Evolutionary conservation across 495 filamentous ascomycete species (phyloP).

Genomic region (Acidomyces sp.): DNA sequence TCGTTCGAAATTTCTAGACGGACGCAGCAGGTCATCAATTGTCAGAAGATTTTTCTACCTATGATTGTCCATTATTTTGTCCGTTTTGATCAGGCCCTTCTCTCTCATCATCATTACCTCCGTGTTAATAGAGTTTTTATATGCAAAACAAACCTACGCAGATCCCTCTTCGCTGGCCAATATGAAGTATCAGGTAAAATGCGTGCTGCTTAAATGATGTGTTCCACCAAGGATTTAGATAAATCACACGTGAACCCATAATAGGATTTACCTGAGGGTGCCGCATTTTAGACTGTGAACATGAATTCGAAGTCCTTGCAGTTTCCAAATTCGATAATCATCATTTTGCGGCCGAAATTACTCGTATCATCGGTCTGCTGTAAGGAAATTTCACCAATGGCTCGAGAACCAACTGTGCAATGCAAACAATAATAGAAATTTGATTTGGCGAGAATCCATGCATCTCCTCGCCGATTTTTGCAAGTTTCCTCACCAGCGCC

Average conservation of each 20-base stretch:
- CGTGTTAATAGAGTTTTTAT: slow-evolving; percentile 39
- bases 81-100: slow-evolving; percentile 24
- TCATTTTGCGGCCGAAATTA: slow-evolving; percentile 18
- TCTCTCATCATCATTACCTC: slow-evolving; percentile 33
- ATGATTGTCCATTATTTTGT: slow-evolving; percentile 24
- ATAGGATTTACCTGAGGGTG: slow-evolving; percentile 31
- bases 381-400: slow-evolving; percentile 20
- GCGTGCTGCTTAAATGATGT: slow-evolving; percentile 35
- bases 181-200: slow-evolving; percentile 49
- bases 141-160: slow-evolving; percentile 41
- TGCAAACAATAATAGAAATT: slow-evolving; percentile 18
- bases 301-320: slow-evolving; percentile 22
- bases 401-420: slow-evolving; percentile 23
- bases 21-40: slow-evolving; percentile 23
- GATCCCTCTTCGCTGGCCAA: slow-evolving; percentile 45
- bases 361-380: slow-evolving; percentile 27
- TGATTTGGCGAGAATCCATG: background rate
- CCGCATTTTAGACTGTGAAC: slow-evolving; percentile 28
- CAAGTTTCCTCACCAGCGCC: too few relatives aligned
- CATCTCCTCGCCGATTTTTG: background rate
- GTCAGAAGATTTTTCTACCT: slow-evolving; percentile 1
- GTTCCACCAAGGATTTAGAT: slow-evolving; percentile 30
- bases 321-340: slow-evolving; percentile 22
- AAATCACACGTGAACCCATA: slow-evolving; percentile 32
- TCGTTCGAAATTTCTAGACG: slow-evolving; percentile 21